A percentile compares a stretch with the other conserved stretches of the same genome.
Conservation (phyloP, 345 rosid genomes). For the Bruguiera sexangula region DNA sequence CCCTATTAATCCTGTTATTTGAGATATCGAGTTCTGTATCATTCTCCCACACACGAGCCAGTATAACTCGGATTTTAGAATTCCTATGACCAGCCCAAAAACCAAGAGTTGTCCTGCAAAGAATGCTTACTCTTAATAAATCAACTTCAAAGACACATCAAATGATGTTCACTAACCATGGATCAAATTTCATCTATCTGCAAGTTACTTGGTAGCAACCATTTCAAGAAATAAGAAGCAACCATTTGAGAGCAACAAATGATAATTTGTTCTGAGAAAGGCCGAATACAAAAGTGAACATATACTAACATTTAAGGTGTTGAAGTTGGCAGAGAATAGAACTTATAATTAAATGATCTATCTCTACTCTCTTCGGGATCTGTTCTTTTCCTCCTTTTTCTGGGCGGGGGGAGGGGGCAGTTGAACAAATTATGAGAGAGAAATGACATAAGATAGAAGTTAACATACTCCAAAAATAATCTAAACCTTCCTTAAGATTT, state of each 20-base stretch:
- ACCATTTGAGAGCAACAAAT: neutral
- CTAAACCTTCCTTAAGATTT: too few relatives aligned
- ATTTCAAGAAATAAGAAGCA: neutral
- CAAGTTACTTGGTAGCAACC: neutral
- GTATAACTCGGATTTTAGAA: constrained; percentile 89
- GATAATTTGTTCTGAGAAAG: neutral
- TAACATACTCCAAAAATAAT: too few relatives aligned
- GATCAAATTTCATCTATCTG: neutral
- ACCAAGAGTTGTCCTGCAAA: constrained; percentile 79
- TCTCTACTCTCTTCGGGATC: too few relatives aligned
- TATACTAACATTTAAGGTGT: too few relatives aligned
- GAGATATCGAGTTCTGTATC: constrained; percentile 87
- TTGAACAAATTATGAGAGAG: too few relatives aligned
- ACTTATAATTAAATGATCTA: too few relatives aligned
- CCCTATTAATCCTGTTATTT: constrained; percentile 83
- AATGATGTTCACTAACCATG: neutral
- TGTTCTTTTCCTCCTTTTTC: too few relatives aligned
- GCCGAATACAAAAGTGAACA: neutral
- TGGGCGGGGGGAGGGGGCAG: too few relatives aligned
- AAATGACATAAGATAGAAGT: too few relatives aligned
- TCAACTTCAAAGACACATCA: constrained; percentile 1
- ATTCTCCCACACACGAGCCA: constrained; percentile 95
- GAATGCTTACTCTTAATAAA: constrained; percentile 15
- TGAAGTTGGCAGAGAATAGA: neutral
- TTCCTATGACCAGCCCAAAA: constrained; percentile 98